Conservation (phyloP, 2,329 filamentous ascomycete genomes). For the Triangularia setosa region DNA sequence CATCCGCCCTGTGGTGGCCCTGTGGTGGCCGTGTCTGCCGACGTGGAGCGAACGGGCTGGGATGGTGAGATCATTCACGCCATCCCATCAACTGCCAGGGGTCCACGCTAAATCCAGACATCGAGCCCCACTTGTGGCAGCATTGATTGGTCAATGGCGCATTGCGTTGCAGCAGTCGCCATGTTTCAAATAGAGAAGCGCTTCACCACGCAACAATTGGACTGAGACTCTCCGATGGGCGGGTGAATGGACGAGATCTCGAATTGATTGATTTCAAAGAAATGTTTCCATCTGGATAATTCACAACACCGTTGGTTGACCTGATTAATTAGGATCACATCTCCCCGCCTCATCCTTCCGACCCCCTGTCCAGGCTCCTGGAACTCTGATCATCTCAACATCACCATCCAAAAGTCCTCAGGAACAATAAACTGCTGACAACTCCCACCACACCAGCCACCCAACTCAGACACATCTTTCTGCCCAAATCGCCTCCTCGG, state of each 20-base stretch:
- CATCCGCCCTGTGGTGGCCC: background rate
- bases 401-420: background rate
- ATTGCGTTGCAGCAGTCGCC: background rate
- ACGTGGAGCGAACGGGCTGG: background rate
- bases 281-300: too few species aligned
- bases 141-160: background rate
- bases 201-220: background rate
- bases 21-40: background rate
- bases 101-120: background rate
- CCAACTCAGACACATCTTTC: background rate
- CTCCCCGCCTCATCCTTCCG: background rate
- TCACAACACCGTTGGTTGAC: too few species aligned
- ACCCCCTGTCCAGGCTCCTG: background rate
- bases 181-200: background rate
- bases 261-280: background rate
- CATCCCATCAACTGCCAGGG: background rate
- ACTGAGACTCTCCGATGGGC: too few species aligned
- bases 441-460: background rate
- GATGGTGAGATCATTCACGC: constrained; percentile 6
- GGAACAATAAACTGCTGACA: background rate
- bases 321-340: background rate
- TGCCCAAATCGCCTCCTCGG: background rate
- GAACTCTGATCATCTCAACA: background rate
- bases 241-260: background rate
- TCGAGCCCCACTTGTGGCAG: background rate